These are phyloP conservation scores for Hibiscus tridactylites DNA, from an alignment of 345 rosid species.

Conservation along the genomic window DNA sequence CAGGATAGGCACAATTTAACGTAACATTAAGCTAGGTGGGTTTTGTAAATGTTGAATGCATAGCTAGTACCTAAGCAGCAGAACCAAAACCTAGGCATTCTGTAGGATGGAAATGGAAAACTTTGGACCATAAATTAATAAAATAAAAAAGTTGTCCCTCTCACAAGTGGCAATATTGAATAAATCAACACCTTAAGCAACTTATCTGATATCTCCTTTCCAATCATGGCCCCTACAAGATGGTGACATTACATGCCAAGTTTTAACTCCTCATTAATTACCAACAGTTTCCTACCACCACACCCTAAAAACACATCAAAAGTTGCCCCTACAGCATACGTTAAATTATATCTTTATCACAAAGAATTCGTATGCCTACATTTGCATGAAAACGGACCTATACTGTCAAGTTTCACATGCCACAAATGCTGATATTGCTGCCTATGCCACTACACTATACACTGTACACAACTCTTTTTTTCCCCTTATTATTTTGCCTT, in stretches of 20 bases:
- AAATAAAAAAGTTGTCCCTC: not conserved
- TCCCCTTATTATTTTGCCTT: no score
- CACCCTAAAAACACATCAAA: constrained; percentile 20
- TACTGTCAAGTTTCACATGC: constrained; percentile 1
- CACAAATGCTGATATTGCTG: not conserved
- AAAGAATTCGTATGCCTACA: not conserved
- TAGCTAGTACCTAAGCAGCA: not conserved
- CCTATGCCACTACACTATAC: not conserved
- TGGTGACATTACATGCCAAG: constrained; percentile 24
- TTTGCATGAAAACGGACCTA: not conserved
- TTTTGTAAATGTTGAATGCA: not conserved
- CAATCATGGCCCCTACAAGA: constrained; percentile 17
- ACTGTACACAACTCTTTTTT: not conserved
- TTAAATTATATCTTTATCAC: not conserved
- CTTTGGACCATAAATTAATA: not conserved
- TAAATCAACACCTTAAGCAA: not conserved
- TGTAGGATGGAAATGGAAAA: not conserved
- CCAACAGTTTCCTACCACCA: constrained; percentile 9
- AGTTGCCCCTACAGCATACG: not conserved
- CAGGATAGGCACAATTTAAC: no score
- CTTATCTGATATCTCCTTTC: not conserved
- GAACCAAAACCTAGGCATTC: not conserved
- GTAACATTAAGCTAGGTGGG: no score
- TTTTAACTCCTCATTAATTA: constrained; percentile 7
- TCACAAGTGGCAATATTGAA: not conserved